These are phyloP conservation scores for Pseudogymnoascus sp. DNA, from an alignment of 2,329 filamentous ascomycete species.

Conservation along the genomic window DNA sequence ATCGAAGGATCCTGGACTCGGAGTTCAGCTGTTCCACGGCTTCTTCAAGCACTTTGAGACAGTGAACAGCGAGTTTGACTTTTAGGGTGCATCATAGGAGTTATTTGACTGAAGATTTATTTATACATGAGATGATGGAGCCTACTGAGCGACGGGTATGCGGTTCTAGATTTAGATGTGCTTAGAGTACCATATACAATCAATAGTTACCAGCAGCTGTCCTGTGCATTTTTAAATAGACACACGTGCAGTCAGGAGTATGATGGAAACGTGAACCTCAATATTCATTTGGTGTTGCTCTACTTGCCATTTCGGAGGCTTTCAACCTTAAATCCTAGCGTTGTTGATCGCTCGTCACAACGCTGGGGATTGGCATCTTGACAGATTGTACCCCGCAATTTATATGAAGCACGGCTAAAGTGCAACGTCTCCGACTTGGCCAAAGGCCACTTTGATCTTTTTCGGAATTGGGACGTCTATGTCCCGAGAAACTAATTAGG, in stretches of 20 bases:
- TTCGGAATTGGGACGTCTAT: not conserved
- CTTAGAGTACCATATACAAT: not conserved
- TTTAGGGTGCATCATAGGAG: conserved; percentile 17
- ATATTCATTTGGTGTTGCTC: not conserved
- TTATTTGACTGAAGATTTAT: not conserved
- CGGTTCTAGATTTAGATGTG: not conserved
- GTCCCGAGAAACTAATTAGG: not conserved
- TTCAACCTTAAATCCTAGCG: conserved; percentile 4
- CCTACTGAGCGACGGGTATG: not conserved
- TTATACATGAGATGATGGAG: not conserved
- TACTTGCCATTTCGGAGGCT: not conserved
- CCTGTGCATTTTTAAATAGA: not conserved
- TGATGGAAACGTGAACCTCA: not conserved
- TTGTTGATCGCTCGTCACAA: not conserved
- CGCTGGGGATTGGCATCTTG: not conserved
- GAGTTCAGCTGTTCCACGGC: conserved; percentile 80
- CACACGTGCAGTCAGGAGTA: not conserved
- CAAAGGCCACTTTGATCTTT: not conserved
- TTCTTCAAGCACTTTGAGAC: conserved; percentile 82
- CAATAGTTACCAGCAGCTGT: not conserved
- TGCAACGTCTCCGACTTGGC: not conserved
- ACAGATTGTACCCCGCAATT: not conserved
- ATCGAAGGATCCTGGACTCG: conserved; percentile 75
- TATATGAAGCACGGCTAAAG: not conserved
- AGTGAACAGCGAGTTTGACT: conserved; percentile 72